Evolutionary conservation across 1,284 basidiomycete genomes (phyloP), one percentile per base, ranked within the genome.

Genomic region (Omphalotus olearius): DNA sequence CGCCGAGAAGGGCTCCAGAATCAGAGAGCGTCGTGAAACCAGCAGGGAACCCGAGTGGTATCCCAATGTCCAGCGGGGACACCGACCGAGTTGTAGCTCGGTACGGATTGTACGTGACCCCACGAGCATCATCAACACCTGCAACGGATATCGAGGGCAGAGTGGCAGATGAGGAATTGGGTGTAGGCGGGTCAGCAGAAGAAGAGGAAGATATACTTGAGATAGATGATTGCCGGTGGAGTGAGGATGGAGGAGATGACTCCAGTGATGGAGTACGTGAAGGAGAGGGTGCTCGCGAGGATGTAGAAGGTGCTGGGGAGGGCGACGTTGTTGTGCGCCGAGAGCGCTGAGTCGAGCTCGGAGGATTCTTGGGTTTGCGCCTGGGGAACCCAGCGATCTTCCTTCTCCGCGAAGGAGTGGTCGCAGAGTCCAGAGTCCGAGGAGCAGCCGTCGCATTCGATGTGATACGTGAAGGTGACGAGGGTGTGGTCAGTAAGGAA

Each of bases 371-470:
- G 1, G 51, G 51, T 16, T 25, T 43, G 7, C 51, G 18, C 13
- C 40, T 52, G 13, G 51, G 51, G 2, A 46, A 28, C 9, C 38
- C 45, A 43, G 51, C 45, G 2, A 37, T 33, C 18, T 50, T 50
- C 28, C 16, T 52, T 16, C 11, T 28, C 26, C 28, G 18, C 17
- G 30, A 18, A 14, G 9, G 16, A 2, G 17, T 23, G 7, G 6
- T 20, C 17, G 37, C 33, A 13, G 42, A 26, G 16, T 16, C 28
- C 17, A 28, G 35, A 13, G 25, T 41, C 13, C 35, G 26, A 13
- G 33, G n/a, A 6, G 28, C 9, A 30, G 17, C 5, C 4, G 37
- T 30, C 16, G 47, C 28, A 17, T 3, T 16, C 11, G 36, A 26
- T 13, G 20, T 14, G 42, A 16, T 17, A 20, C 16, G 10, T 26